Evolutionary conservation across 148 eudicot species (phyloP), one percentile per base, ranked within the genome.

Genomic region (Amaranthus hypochondriacus): DNA sequence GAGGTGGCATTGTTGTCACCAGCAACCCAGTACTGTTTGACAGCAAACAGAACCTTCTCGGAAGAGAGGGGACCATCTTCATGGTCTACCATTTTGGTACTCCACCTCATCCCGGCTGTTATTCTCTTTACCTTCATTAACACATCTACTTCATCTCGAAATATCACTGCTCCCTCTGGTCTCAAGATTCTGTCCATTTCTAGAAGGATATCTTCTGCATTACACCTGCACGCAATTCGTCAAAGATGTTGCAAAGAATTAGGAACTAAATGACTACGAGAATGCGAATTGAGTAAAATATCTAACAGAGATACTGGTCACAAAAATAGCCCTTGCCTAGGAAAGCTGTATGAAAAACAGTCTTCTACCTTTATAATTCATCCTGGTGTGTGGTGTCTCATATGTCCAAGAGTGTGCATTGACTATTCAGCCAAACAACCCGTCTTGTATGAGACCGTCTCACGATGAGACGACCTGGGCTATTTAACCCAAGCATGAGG

Each of bases 31-130:
- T 81, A 81, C 48, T 73, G 82, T 50, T 84, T 84, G 9, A 84
- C 87, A 3, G 53, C 79, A 74, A 84, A 78, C 65, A 84, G 13
- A n/a, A 84, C 73, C 79, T 84, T 84, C 63, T 84, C 84, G 12
- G 84, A 67, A 54, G 57, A 61, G 42, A 81, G 84, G 76, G 84
- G 87, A 0, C 82, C 84, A 4, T 82, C 85, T 68, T 82, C 87
- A 62, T 85, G 87, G 71, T 82, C 87, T 50, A 80, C 73, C 84
- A 84, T 81, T 66, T 74, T 76, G 7, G 82, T 78, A 39, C 69
- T 79, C 87, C 87, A 84, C 62, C 84, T 81, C 84, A 84, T 84
- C 47, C 84, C 80, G 1, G 69, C 7, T n/a, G 78, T 80, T 51
- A 77, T 42, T 66, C 83, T 75, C 70, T 75, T 82, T n/a, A 77